Base-by-base conservation (phyloP, 164 flowering plant genomes). In the Stephania cephalantha region DNA sequence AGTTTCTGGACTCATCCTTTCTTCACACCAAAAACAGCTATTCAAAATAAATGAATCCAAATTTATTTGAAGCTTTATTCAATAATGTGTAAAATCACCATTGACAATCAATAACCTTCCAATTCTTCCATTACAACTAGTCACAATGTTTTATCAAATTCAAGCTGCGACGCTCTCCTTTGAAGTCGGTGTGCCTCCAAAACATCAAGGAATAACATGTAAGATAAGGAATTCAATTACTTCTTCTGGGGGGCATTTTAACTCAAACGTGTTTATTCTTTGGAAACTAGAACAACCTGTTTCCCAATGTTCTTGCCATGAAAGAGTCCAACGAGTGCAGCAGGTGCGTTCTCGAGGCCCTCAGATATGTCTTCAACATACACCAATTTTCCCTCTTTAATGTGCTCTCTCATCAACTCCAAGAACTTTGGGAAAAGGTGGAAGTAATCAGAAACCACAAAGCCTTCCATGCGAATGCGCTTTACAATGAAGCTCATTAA, bases 311-410 rank as follows among this genome's bases (percentile, higher is more conserved):
- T 89, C 12, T 69, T 73, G 6, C 92, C 92, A 7, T 75, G 13
- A 67, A 85, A 88, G 46, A 89, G 83, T 44, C 81, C 77, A 11
- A 83, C 71, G 6, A 90, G 77, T n/a, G 95, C 92, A 22, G 88
- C 78, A 0, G 95, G 91, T 9, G 76, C 92, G 48, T 68, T 83
- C 73, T 89, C 90, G 8, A 89, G 76, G 8, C 92, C 94, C 58
- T 86, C 81, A 18, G 50, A 82, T 7, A 75, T 75, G 67, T 89
- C 91, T 72, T 90, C 94, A 3, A 86, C 70, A 61, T 89, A 90
- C 1, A 55, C 70, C 17, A 89, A 78, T 79, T 86, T 86, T 18
- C 87, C 88, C 69, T 88, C 82, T 82, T 30, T 67, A 35, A 79
- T 53, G 64, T 73, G 58, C 20, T 73, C 70, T 20, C 61, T 50